A percentile compares a stretch with the other conserved stretches of the same genome.
phyloP scores from a whole-genome alignment of 1,284 basidiomycete genomes.

The Trichosporon faecale region DNA sequence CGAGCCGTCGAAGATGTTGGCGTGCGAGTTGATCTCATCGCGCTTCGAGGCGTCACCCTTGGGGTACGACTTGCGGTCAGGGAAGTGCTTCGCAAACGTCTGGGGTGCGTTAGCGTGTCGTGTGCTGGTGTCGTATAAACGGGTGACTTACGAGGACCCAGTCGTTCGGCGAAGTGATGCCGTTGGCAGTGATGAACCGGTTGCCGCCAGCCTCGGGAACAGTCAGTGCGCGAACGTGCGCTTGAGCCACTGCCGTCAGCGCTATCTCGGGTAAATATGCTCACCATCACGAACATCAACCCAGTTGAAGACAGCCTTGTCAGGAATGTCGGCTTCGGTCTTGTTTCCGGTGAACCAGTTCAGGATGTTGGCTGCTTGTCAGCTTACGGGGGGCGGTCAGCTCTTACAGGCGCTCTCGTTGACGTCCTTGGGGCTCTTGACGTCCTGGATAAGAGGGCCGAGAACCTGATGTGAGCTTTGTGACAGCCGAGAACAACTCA shows the following conservation, averaged over 20 bases:
- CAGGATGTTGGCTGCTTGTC: slow-evolving; percentile 43
- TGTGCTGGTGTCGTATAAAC: neutral
- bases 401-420: slow-evolving; percentile 57
- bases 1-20: slow-evolving; percentile 32
- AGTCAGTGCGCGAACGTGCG: slow-evolving; percentile 60
- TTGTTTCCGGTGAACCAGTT: slow-evolving; percentile 50
- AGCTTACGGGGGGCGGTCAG: neutral
- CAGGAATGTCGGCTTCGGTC: slow-evolving; percentile 46
- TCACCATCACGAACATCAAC: slow-evolving; percentile 59
- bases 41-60: slow-evolving; percentile 36
- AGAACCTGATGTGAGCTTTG: slow-evolving; percentile 33
- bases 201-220: slow-evolving; percentile 61
- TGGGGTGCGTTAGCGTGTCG: slow-evolving; percentile 13
- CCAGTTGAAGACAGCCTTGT: slow-evolving; percentile 51
- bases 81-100: slow-evolving; percentile 35
- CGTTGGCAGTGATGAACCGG: slow-evolving; percentile 58
- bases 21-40: slow-evolving; percentile 27
- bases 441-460: slow-evolving; percentile 58
- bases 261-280: slow-evolving; percentile 5
- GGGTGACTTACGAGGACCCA: slow-evolving; percentile 29
- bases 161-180: slow-evolving; percentile 44
- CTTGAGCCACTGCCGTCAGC: slow-evolving; percentile 55
- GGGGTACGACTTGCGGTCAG: slow-evolving; percentile 37
- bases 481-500: slow-evolving; percentile 54
- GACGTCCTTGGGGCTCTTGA: slow-evolving; percentile 54